These are phyloP conservation scores for Claviceps arundinis DNA, from an alignment of 2,329 filamentous ascomycete species.

Conservation along the genomic window DNA sequence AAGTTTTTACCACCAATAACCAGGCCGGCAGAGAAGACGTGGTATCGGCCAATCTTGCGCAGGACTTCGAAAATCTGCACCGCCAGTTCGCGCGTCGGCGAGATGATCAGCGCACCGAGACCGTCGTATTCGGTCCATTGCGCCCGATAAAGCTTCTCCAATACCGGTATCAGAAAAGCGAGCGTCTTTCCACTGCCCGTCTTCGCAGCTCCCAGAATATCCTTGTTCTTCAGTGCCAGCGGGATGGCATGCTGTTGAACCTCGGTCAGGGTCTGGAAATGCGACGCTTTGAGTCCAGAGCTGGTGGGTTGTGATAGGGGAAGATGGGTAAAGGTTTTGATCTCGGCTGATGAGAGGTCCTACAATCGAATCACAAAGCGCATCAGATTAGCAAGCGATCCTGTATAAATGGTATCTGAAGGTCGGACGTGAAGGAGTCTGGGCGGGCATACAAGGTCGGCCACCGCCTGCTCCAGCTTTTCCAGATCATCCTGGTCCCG, in stretches of 20 bases:
- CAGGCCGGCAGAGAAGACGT: slow-evolving; percentile 82
- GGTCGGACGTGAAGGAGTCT: too few relatives aligned
- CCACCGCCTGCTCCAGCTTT: slow-evolving; percentile 19
- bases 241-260: slow-evolving; percentile 86
- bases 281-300: slow-evolving; percentile 67
- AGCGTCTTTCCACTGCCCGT: slow-evolving; percentile 93
- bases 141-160: slow-evolving; percentile 81
- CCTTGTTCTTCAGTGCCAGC: slow-evolving; percentile 67
- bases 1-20: slow-evolving; percentile 89
- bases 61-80: slow-evolving; percentile 96
- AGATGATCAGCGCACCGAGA: slow-evolving; percentile 81
- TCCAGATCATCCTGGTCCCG: slow-evolving; percentile 23
- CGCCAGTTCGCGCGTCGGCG: slow-evolving; percentile 85
- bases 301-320: slow-evolving; percentile 74
- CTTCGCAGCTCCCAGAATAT: slow-evolving; percentile 89
- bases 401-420: neutral
- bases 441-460: slow-evolving; percentile 17
- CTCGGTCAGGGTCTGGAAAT: slow-evolving; percentile 83
- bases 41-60: slow-evolving; percentile 75
- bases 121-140: slow-evolving; percentile 88
- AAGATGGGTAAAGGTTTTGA: slow-evolving; percentile 65
- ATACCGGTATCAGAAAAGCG: slow-evolving; percentile 78
- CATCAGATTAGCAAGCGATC: neutral
- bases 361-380: slow-evolving; percentile 13
- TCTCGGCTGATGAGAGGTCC: slow-evolving; percentile 46